Evolutionary conservation across 306 rosid genomes (phyloP), one percentile per base, ranked within the genome.

Genomic region (Macrotyloma uniflorum): DNA sequence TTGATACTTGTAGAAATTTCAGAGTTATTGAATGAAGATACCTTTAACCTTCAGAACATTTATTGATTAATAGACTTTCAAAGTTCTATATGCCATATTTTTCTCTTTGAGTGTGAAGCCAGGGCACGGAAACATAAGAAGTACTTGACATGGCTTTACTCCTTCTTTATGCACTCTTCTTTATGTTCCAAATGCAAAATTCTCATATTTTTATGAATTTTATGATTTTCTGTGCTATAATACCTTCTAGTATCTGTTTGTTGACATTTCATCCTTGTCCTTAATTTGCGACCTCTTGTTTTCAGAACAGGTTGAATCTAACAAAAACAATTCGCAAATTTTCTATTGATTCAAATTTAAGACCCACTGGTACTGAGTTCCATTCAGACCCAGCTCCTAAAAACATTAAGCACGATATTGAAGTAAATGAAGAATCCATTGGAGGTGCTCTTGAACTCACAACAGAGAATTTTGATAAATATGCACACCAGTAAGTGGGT

Each of bases 301-400:
- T 88, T 64, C 98, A 95, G 99, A 95, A 87, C 87, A 91, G 99
- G 90, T 79, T 95, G 89, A 95, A 95, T 84, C 84, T 95, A 81
- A 91, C 99, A 19, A 95, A 95, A 87, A 93, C 99, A 82, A 70
- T 95, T 80, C 93, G 91, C 58, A 93, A 95, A 83, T 93, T 90
- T 86, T 84, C 98, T 46, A 90, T 95, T 78, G 94, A 91, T 78
- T 80, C 93, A 74, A 74, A 85, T 90, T 84, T 95, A 84, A 89
- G 75, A 79, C 65, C 97, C 32, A 87, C 91, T 11, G 99, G 99
- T 51, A 49, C 84, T 13, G 99, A 93, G 84, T 95, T 87, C 84
- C 94, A 83, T 43, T 86, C 97, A 2, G 88, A 91, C 65, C 88
- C 97, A 42, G 65, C 50, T 83, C 13, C 79, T 16, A 79, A 78